These are phyloP conservation scores for Dactylorhiza incarnata DNA, from an alignment of 106 monocot species.

Conservation along the genomic window DNA sequence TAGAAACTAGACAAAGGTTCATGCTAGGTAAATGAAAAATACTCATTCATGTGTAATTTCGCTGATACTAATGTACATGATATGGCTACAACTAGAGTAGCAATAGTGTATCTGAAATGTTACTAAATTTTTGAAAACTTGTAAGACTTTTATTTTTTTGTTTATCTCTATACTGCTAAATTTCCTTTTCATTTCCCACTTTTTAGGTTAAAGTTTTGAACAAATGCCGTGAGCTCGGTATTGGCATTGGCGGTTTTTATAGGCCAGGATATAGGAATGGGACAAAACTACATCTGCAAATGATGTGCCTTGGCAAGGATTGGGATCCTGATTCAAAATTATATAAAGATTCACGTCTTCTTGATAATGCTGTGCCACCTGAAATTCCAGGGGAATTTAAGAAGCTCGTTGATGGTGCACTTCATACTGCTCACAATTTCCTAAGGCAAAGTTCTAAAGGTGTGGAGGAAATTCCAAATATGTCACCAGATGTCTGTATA, in stretches of 20 bases:
- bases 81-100: not conserved
- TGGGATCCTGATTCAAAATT: constrained; percentile 53
- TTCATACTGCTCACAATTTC: constrained; percentile 30
- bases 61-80: not conserved
- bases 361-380: constrained; percentile 45
- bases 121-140: not conserved
- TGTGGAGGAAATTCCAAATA: constrained; percentile 34
- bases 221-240: constrained; percentile 41
- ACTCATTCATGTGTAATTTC: not conserved
- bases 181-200: not conserved
- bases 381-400: constrained; percentile 38
- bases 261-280: constrained; percentile 49
- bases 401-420: constrained; percentile 28
- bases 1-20: not conserved
- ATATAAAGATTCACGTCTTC: constrained; percentile 29
- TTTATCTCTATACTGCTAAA: not conserved
- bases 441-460: not conserved
- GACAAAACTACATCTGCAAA: constrained; percentile 45
- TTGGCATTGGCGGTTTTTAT: constrained; percentile 56
- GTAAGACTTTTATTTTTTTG: not conserved
- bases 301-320: constrained; percentile 86
- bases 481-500: constrained; percentile 62
- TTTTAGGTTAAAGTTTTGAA: constrained; percentile 39
- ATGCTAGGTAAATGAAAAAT: not conserved
- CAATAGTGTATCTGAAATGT: not conserved